A percentile compares a stretch with the other conserved stretches of the same genome.
phyloP scores from a whole-genome alignment of 441 rosid species.

The Eutrema salsugineum region DNA sequence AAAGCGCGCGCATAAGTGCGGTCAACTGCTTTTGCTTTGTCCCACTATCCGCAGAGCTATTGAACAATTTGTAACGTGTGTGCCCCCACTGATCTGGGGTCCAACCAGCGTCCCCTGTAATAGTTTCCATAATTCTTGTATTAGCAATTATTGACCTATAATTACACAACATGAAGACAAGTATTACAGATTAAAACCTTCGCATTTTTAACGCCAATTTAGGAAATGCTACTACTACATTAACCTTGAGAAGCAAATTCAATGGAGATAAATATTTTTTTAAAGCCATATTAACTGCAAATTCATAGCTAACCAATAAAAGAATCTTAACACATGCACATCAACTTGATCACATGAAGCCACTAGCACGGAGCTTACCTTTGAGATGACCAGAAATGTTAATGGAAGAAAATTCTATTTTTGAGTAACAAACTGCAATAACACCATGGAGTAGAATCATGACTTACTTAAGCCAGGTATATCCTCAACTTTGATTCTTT shows the following conservation, averaged over 20 bases:
- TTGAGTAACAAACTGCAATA: neutral
- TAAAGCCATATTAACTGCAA: neutral
- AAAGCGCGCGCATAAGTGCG: conserved; percentile 80
- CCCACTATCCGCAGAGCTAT: conserved; percentile 45
- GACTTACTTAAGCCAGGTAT: conserved; percentile 94
- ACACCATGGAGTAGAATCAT: conserved; percentile 6
- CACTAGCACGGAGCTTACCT: neutral
- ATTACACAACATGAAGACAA: neutral
- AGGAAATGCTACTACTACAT: neutral
- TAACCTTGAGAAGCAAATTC: neutral
- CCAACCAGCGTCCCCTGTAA: conserved; percentile 97
- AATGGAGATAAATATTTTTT: neutral
- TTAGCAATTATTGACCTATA: conserved; percentile 2
- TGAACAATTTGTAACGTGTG: conserved; percentile 71
- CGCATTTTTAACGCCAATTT: neutral
- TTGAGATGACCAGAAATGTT: neutral
- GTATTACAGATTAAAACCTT: neutral
- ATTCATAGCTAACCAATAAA: neutral
- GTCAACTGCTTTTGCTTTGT: conserved; percentile 79
- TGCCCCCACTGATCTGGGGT: conserved; percentile 97
- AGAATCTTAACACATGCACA: neutral
- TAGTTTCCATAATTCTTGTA: neutral
- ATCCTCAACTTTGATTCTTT: conserved; percentile 80
- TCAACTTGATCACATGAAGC: conserved; percentile 13
- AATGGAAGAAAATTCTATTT: neutral